phyloP scores from a whole-genome alignment of 257 asterid genomes.

The Nicotiana otophora region DNA sequence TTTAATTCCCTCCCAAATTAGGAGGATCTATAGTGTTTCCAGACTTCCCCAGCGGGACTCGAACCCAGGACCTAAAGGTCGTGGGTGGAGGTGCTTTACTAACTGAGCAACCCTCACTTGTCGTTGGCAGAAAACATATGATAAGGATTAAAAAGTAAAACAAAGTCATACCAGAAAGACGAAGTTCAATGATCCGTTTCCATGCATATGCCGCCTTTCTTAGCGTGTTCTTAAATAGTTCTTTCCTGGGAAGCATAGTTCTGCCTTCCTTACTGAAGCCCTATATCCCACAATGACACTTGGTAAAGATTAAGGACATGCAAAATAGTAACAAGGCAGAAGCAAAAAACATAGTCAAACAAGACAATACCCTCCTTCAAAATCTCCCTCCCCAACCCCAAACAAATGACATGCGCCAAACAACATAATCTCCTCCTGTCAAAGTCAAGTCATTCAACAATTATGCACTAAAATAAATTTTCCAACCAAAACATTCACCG shows the following conservation, averaged over 20 bases:
- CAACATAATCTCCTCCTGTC: neutral
- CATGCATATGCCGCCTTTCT: conserved; percentile 87
- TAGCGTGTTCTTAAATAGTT: conserved; percentile 83
- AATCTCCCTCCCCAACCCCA: neutral
- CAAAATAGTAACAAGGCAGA: neutral
- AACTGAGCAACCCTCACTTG: too few species aligned
- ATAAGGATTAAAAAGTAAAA: neutral
- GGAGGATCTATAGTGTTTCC: too few species aligned
- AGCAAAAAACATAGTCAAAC: neutral
- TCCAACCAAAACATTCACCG: neutral
- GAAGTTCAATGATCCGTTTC: conserved; percentile 70
- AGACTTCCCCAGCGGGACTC: too few species aligned
- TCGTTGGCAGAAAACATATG: neutral
- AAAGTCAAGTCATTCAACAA: neutral
- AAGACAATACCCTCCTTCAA: neutral
- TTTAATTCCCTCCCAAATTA: too few species aligned
- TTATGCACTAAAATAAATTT: neutral
- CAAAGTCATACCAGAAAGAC: conserved; percentile 44
- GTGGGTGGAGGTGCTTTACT: too few species aligned
- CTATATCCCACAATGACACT: conserved; percentile 29
- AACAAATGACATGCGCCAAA: neutral
- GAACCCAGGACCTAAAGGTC: too few species aligned
- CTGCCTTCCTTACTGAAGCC: conserved; percentile 81
- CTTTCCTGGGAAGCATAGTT: conserved; percentile 76
- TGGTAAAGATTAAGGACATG: neutral